Percentiles rank a stretch among this genome's conserved stretches.
Evolutionary conservation across 805 yeast species (phyloP).

Genomic region (Starmerella stellata): DNA sequence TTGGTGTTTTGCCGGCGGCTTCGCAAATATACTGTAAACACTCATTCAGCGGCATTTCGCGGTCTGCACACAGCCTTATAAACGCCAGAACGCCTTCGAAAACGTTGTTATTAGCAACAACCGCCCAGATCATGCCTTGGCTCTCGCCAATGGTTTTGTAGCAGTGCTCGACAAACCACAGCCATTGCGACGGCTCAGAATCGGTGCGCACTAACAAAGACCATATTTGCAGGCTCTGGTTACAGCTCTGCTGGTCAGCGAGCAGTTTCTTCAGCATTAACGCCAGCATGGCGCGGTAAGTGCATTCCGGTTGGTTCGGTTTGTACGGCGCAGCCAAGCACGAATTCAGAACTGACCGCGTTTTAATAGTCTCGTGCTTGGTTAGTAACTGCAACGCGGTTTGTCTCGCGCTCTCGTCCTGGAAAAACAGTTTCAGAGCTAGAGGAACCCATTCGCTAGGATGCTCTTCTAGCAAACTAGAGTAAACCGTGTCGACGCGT

Average conservation of each 20-base stretch:
- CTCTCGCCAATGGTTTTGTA: not conserved
- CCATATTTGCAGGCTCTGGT: no score
- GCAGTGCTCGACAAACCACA: not conserved
- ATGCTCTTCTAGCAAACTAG: not conserved
- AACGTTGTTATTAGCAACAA: not conserved
- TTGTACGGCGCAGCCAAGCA: not conserved
- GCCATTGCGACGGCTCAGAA: not conserved
- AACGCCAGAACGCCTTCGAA: not conserved
- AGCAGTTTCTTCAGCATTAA: not conserved
- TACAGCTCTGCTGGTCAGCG: no score
- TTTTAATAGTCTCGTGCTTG: not conserved
- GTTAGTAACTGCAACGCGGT: not conserved
- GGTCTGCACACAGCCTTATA: not conserved
- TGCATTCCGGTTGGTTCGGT: not conserved
- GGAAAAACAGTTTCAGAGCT: not conserved
- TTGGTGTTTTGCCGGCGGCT: no score
- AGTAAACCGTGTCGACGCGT: not conserved
- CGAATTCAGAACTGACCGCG: not conserved
- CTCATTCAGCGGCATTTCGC: not conserved
- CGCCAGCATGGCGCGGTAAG: not conserved
- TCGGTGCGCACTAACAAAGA: no score
- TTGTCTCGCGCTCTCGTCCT: not conserved
- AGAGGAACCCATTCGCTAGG: not conserved
- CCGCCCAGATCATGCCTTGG: not conserved
- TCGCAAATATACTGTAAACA: not conserved